Percentiles rank a stretch among this genome's conserved stretches.
Evolutionary conservation across 768 basidiomycete genomes (phyloP).

Genomic region (Collybia mongolica): DNA sequence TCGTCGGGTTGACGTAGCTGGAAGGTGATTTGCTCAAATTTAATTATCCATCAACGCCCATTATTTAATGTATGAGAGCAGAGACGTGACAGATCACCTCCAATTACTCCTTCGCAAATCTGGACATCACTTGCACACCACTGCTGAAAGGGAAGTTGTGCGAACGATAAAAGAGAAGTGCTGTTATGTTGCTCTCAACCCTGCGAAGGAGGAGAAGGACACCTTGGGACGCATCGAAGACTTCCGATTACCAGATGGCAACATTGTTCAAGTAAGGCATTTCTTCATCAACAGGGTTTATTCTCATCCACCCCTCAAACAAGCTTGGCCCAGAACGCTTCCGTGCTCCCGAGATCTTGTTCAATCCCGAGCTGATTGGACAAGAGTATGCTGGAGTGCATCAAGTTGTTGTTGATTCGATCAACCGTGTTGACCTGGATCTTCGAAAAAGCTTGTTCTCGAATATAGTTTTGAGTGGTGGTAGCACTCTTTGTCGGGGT

Average conservation of each 20-base stretch:
- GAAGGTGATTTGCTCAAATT: constrained; percentile 59
- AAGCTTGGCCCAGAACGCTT: constrained; percentile 95
- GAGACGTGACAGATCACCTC: constrained; percentile 96
- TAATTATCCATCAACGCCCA: background rate
- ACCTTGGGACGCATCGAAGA: constrained; percentile 74
- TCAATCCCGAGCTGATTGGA: constrained; percentile 96
- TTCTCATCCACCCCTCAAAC: constrained; percentile 12
- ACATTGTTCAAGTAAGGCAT: constrained; percentile 76
- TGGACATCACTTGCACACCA: constrained; percentile 93
- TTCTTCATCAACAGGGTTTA: constrained; percentile 6
- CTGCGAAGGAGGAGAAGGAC: constrained; percentile 95
- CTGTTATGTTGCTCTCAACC: constrained; percentile 92
- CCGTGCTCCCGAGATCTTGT: constrained; percentile 95
- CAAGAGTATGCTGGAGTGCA: constrained; percentile 97
- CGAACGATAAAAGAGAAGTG: constrained; percentile 98
- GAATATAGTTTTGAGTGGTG: constrained; percentile 95
- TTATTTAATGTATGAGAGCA: constrained; percentile 29
- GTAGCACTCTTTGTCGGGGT: constrained; percentile 95
- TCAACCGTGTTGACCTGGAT: constrained; percentile 94
- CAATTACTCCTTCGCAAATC: constrained; percentile 92
- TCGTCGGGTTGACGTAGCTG: constrained; percentile 93
- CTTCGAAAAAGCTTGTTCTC: constrained; percentile 93
- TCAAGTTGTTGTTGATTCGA: constrained; percentile 98
- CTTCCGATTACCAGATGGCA: constrained; percentile 93
- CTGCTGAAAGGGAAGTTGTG: constrained; percentile 95